phyloP scores from a whole-genome alignment of 345 rosid species.

The Draba incana region DNA sequence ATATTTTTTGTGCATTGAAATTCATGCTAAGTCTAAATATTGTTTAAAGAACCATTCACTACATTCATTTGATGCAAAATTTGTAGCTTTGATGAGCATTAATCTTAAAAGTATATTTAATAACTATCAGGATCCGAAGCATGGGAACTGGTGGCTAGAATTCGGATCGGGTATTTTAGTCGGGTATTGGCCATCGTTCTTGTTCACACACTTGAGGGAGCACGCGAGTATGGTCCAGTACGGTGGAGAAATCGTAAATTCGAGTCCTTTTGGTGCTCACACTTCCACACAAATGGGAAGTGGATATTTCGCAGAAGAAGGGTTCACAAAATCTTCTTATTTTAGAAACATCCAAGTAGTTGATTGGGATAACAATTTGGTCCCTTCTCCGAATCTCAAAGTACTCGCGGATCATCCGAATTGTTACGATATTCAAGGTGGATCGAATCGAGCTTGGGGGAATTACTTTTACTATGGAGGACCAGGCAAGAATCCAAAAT shows the following conservation, averaged over 20 bases:
- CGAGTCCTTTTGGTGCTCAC: constrained; percentile 73
- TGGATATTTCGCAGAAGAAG: constrained; percentile 91
- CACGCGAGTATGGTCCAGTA: constrained; percentile 98
- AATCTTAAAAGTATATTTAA: no score
- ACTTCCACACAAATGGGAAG: constrained; percentile 97
- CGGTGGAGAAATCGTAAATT: constrained; percentile 91
- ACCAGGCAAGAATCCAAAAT: constrained; percentile 84
- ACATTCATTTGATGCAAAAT: no score
- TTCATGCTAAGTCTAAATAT: neutral
- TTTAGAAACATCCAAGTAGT: constrained; percentile 89
- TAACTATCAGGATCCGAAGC: constrained; percentile 87
- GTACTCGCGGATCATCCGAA: constrained; percentile 88
- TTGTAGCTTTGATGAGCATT: no score
- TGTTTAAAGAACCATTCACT: no score
- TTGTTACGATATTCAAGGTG: constrained; percentile 90
- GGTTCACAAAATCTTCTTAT: constrained; percentile 92
- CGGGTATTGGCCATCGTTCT: constrained; percentile 95
- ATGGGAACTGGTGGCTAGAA: constrained; percentile 99
- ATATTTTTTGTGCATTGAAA: neutral
- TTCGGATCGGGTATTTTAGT: constrained; percentile 92
- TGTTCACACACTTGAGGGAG: constrained; percentile 83
- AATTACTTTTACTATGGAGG: constrained; percentile 96
- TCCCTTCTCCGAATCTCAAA: constrained; percentile 64
- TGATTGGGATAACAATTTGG: constrained; percentile 92
- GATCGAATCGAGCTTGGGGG: constrained; percentile 86